Base-by-base conservation (phyloP, 495 filamentous ascomycete genomes). In the Lasiosphaeriaceae sp. region DNA sequence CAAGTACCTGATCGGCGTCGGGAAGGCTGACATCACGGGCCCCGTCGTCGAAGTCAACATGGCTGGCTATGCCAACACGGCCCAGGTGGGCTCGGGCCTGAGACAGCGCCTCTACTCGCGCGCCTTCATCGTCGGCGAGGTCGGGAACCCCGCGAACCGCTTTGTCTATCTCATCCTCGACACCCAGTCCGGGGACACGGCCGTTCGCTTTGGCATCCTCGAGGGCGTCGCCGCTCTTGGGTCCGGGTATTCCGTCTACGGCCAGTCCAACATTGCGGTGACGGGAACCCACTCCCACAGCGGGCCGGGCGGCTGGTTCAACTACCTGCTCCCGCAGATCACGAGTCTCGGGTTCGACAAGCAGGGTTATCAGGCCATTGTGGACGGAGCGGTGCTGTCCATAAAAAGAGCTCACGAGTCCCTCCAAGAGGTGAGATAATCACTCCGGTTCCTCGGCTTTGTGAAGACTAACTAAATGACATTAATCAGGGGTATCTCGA, bases 21-120 rank as follows among this genome's bases (percentile, higher is more conserved):
- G 94, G 20, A 97, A 95, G 65, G 92, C 88, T 12, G 94, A 98
- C 72, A 90, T 98, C 59, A 98, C 94, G 31, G 94, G 94, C 68
- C 92, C 84, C 9, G 79, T 78, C 23, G 73, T 80, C 19, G 72
- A 79, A 66, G 62, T 81, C 61, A 75, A 77, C 66, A 77, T 79
- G 58, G 72, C 75, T 66, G 90, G 91, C 45, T 96, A 95, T 73
- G 91, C 92, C 24, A 82, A 86, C 68, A 67, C 83, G 17, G 79
- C 77, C n/a, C 92, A 96, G 67, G 69, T 86, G 50, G 92, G 92
- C 22, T 84, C 85, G 43, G 92, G 93, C 31, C 74, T 97, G 21
- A 85, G 90, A 50, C 90, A 96, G 69, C 81, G 93, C 48, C 77
- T 97, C 48, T 90, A 91, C 70, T 91, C 90, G 16, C 84, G 93